These are phyloP conservation scores for Tulasnella sp. DNA, from an alignment of 768 basidiomycete genomes.

Conservation along the genomic window DNA sequence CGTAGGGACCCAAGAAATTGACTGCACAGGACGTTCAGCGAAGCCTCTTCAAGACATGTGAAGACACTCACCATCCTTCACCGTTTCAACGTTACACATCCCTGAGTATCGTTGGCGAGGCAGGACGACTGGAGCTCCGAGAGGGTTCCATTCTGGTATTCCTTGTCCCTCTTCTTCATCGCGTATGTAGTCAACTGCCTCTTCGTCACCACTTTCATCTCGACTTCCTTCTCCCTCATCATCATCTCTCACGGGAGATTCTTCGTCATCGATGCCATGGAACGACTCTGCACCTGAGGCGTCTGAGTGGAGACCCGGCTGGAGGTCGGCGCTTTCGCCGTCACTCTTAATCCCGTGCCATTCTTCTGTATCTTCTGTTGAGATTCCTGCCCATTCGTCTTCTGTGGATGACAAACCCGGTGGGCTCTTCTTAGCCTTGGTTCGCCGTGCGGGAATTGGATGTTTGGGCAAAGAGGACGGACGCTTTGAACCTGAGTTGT, in stretches of 20 bases:
- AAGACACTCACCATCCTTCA: slow-evolving; percentile 63
- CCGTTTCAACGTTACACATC: slow-evolving; percentile 65
- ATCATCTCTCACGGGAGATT: slow-evolving; percentile 26
- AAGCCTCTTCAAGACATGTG: not conserved
- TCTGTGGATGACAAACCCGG: slow-evolving; percentile 11
- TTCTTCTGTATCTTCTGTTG: slow-evolving; percentile 7
- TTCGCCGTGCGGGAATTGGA: slow-evolving; percentile 11
- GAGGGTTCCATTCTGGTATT: slow-evolving; percentile 9
- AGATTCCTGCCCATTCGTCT: not conserved
- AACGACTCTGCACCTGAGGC: too few relatives aligned
- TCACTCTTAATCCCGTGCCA: slow-evolving; percentile 1
- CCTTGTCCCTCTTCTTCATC: not conserved
- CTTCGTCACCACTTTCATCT: slow-evolving; percentile 24
- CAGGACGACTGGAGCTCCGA: slow-evolving; percentile 39
- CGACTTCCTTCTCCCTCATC: slow-evolving; percentile 29
- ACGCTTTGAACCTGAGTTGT: not conserved
- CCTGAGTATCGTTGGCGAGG: slow-evolving; percentile 56
- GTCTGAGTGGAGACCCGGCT: too few relatives aligned
- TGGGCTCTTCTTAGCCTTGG: slow-evolving; percentile 10
- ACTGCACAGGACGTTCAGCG: slow-evolving; percentile 33
- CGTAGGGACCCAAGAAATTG: slow-evolving; percentile 67
- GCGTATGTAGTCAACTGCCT: slow-evolving; percentile 16
- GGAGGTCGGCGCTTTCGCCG: not conserved
- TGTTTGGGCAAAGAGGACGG: not conserved
- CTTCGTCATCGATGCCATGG: too few relatives aligned